phyloP scores from a whole-genome alignment of 495 filamentous ascomycete species.

The Astrocystis sublimbata region DNA sequence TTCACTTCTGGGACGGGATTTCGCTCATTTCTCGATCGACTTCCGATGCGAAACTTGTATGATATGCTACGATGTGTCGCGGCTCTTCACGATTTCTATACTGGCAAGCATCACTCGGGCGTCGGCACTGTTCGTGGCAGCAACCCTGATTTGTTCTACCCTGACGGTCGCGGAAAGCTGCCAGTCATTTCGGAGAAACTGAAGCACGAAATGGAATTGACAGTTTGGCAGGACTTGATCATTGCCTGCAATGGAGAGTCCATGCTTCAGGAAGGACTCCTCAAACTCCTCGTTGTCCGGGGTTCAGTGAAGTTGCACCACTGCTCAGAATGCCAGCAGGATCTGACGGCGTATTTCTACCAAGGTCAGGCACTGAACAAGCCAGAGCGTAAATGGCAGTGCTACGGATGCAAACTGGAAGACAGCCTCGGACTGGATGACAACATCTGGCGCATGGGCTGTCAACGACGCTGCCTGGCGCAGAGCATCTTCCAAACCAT shows the following conservation, averaged over 20 bases:
- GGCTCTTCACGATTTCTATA: slow-evolving; percentile 16
- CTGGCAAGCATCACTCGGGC: neutral
- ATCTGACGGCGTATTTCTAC: slow-evolving; percentile 24
- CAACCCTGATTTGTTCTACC: neutral
- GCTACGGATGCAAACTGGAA: slow-evolving; percentile 21
- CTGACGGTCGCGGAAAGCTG: neutral
- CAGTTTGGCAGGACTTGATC: slow-evolving; percentile 23
- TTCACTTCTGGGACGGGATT: slow-evolving; percentile 28
- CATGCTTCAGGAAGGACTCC: neutral
- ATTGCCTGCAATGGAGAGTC: slow-evolving; percentile 14
- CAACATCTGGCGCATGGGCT: neutral
- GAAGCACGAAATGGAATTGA: neutral
- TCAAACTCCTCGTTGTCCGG: neutral
- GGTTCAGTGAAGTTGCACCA: neutral
- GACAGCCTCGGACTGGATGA: neutral
- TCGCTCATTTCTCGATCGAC: slow-evolving; percentile 25
- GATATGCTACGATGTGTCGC: slow-evolving; percentile 21
- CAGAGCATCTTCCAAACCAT: neutral
- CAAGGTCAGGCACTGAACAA: neutral
- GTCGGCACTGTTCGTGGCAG: neutral
- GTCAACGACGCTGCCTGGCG: neutral
- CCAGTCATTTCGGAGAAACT: neutral
- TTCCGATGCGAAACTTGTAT: slow-evolving; percentile 19
- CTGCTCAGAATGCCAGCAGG: slow-evolving; percentile 11
- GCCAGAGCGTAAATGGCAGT: neutral